Base-by-base conservation (phyloP, 331 rosid species). In the Prunus yedoensis region DNA sequence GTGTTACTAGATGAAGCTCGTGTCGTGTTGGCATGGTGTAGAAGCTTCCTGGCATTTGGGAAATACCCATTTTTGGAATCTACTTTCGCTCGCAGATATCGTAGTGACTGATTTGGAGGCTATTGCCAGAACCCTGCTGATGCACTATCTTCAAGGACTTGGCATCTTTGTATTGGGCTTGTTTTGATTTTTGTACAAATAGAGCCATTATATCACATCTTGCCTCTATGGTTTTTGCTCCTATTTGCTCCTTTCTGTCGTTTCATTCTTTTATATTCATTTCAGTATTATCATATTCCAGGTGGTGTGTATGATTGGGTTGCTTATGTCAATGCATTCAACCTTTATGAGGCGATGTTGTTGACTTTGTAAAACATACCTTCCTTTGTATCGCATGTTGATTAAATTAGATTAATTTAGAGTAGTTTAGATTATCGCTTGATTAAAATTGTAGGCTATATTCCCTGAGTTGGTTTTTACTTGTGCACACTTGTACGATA, bases 131-230 rank as follows among this genome's bases (percentile, higher is more conserved):
- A 46, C 50, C 28, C 54, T 14, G 45, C 64, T 4, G 21, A 28
- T 27, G 63, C 61, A 25, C 78, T 14, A 27, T 7, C 38, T 53
- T 57, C 66, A 51, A 66, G 65, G 45, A 66, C 27, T 63, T 20
- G 56, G 77, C 32, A 46, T 75, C 30, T 17, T 46, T 70, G 77
- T 75, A 58, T n/a, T n/a, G 35, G 72, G 78, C 67, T 74, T 60
- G n/a, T 73, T 54, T 49, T 60, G 27, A 47, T 77, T 61, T 60
- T 61, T 79, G 89, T 78, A 76, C 80, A 82, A 6, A 38, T 38
- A 38, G 79, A 78, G 70, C 84, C 78, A 70, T 71, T 71, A 66
- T 60, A 49, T 30, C 74, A 3, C 71, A 52, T 5, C 58, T 62
- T 77, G 76, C 8, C 43, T 1, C 9, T 38, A 35, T 35, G 43